Percentiles rank a stretch among this genome's conserved stretches.
phyloP scores from a whole-genome alignment of 257 asterid genomes.

The Orobanche coerulescens region DNA sequence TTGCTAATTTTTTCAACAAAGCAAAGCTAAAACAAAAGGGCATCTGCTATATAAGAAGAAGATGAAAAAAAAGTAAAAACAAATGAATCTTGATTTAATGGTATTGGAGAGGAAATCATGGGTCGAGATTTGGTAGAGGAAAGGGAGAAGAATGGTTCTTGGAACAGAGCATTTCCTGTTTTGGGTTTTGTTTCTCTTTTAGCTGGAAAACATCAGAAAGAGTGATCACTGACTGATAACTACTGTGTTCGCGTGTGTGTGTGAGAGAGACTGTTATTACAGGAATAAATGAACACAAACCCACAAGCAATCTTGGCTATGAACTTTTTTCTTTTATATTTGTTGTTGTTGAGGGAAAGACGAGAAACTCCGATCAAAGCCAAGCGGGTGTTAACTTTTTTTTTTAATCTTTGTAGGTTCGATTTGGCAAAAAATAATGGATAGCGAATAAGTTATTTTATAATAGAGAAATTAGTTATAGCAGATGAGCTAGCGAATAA shows the following conservation, averaged over 20 bases:
- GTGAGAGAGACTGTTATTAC: conserved; percentile 30
- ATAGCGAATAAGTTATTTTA: too few relatives aligned
- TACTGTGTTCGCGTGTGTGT: conserved; percentile 26
- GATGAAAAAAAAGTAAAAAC: background rate
- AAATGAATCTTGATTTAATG: background rate
- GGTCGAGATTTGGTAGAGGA: conserved; percentile 20
- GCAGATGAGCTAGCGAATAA: too few relatives aligned
- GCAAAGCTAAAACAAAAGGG: conserved; percentile 20
- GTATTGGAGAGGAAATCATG: conserved; percentile 2
- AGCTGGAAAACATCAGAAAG: conserved; percentile 25
- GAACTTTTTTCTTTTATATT: background rate
- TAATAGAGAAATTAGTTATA: too few relatives aligned
- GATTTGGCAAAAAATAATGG: too few relatives aligned
- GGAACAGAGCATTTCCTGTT: conserved; percentile 35
- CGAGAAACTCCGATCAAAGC: too few relatives aligned
- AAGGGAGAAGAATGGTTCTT: conserved; percentile 17
- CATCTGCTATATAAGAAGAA: background rate
- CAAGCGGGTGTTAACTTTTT: too few relatives aligned
- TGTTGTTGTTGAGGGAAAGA: too few relatives aligned
- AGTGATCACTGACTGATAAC: conserved; percentile 44
- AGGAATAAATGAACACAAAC: conserved; percentile 12
- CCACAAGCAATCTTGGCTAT: background rate
- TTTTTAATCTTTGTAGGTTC: too few relatives aligned
- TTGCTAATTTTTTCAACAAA: background rate
- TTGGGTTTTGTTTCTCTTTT: conserved; percentile 21